Evolutionary conservation across 2,329 filamentous ascomycete species (phyloP), one percentile per base, ranked within the genome.

Genomic region (Pseudogymnoascus sp.): DNA sequence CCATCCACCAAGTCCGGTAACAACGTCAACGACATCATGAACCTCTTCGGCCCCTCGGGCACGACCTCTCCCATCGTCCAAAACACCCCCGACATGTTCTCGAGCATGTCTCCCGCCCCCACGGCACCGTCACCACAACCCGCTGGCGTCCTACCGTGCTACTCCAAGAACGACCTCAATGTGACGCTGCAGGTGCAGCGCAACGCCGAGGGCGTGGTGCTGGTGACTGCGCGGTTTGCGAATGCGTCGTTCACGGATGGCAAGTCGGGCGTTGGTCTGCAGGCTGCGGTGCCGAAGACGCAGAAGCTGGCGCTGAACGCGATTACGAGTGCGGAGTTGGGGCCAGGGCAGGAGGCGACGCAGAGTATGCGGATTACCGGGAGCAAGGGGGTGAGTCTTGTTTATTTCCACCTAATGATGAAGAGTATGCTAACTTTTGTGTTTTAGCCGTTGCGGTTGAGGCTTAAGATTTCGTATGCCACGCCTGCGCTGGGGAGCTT

Each of bases 251-350:
- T 80, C 62, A 84, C 87, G 30, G 81, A 80, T 12, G 76, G 78
- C 12, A 79, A 97, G 57, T 86, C 86, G 14, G 84, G 82, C 50
- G 89, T 97, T 30, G 90, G 90, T 25, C 74, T 99, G 66, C 94
- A 99, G 74, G 94, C 93, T 43, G 94, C 94, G 0, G 94, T 99
- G 60, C 94, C 94, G 7, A 99, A 97, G 76, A 91, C 89, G 47
- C 94, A 99, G 76, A 96, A 94, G 73, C 76, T 99, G 69, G 91
- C 97, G 72, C 77, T 99, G 66, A 88, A 95, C 72, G 90, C 88
- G 62, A 96, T 99, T 66, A 96, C 90, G 66, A 90, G 84, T 65
- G 77, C 86, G 4, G 90, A 95, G 32, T 72, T 99, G 43, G 84
- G 79, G 11, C 84, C 86, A 6, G 90, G 90, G 12, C 84, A 87